phyloP scores from a whole-genome alignment of 257 asterid genomes.

The Ilex aquifolium region DNA sequence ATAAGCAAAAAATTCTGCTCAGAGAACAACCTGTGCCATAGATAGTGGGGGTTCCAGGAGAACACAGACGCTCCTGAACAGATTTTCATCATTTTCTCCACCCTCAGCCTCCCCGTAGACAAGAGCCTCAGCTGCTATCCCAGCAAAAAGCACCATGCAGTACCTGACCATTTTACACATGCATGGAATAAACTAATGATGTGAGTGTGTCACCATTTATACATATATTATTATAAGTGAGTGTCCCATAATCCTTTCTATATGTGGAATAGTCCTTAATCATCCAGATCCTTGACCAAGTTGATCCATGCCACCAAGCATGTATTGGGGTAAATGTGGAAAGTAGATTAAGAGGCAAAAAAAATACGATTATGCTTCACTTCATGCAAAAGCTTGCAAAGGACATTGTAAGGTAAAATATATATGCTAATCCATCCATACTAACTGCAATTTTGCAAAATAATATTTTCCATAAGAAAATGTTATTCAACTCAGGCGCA shows the following conservation, averaged over 20 bases:
- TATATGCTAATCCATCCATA: background rate
- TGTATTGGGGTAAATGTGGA: no score
- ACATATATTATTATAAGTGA: background rate
- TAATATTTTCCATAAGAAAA: background rate
- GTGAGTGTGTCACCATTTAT: background rate
- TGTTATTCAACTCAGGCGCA: background rate
- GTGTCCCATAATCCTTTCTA: no score
- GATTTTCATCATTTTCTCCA: conserved; percentile 94
- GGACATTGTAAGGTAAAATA: no score
- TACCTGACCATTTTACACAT: conserved; percentile 49
- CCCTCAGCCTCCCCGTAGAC: conserved; percentile 95
- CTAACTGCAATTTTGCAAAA: background rate
- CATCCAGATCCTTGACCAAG: no score
- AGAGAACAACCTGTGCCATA: conserved; percentile 56
- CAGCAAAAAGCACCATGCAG: conserved; percentile 98
- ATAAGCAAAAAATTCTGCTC: conserved; percentile 5
- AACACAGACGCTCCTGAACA: conserved; percentile 65
- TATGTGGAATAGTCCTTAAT: no score
- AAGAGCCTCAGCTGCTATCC: conserved; percentile 97
- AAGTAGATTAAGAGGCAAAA: no score
- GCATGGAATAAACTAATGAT: background rate
- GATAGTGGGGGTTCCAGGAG: conserved; percentile 90
- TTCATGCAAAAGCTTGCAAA: background rate
- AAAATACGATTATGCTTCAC: no score
- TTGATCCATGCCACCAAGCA: no score